Conservation (phyloP, 176 grass and related monocot genomes). For the Puccinellia tenuiflora region DNA sequence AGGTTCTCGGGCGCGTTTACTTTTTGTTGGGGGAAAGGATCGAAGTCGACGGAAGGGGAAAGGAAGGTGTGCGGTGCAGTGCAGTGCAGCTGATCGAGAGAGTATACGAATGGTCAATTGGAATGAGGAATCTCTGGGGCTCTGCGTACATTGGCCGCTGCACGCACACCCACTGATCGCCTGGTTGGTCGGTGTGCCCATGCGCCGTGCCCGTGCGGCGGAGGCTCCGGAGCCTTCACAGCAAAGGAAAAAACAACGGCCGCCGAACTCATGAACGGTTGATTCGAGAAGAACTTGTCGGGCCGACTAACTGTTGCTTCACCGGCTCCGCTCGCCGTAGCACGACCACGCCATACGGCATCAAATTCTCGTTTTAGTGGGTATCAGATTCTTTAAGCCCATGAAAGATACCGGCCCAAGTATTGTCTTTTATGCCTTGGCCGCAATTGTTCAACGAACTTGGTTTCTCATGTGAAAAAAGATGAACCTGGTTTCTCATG, state of each 20-base stretch:
- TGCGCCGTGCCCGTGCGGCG: not conserved
- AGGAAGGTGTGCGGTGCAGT: not conserved
- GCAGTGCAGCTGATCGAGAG: conserved; percentile 3
- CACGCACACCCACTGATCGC: not conserved
- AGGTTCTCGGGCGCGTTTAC: not conserved
- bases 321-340: not conserved
- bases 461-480: too few species aligned
- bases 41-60: conserved; percentile 3
- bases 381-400: not conserved
- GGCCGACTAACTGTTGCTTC: too few species aligned
- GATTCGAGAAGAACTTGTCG: not conserved
- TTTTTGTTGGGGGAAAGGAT: not conserved
- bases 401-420: not conserved
- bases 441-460: too few species aligned
- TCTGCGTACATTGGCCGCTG: not conserved
- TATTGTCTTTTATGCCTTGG: too few species aligned
- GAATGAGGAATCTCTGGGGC: not conserved
- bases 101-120: not conserved
- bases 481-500: too few species aligned
- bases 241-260: not conserved
- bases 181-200: not conserved
- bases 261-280: not conserved
- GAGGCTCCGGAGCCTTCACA: not conserved
- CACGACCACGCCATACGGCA: not conserved
- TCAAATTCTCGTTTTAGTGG: not conserved